Conservation (phyloP, 495 filamentous ascomycete genomes). For the Aspergillus nidulans region DNA sequence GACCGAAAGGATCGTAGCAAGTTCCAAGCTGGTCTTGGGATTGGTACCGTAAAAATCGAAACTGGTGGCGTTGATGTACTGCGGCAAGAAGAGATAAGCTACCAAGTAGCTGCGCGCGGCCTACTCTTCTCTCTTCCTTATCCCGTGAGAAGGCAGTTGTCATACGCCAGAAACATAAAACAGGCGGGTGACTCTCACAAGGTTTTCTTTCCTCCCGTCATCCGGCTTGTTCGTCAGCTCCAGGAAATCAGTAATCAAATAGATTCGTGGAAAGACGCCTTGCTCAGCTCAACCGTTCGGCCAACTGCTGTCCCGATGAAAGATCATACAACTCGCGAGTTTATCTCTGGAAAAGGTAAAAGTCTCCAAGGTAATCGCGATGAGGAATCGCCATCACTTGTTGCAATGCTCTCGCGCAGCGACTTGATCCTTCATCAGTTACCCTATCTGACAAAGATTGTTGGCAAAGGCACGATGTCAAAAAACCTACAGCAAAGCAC, state of each 20-base stretch:
- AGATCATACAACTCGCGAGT: neutral
- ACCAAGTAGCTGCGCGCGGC: slow-evolving; percentile 81
- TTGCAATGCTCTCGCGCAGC: slow-evolving; percentile 55
- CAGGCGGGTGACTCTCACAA: slow-evolving; percentile 56
- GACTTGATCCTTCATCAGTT: slow-evolving; percentile 79
- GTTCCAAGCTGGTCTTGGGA: slow-evolving; percentile 25
- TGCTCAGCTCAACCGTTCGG: slow-evolving; percentile 23
- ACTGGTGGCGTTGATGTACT: slow-evolving; percentile 64
- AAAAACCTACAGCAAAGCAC: slow-evolving; percentile 67
- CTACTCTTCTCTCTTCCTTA: slow-evolving; percentile 76
- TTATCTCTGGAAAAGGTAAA: slow-evolving; percentile 12
- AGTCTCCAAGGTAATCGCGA: slow-evolving; percentile 17
- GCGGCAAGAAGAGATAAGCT: slow-evolving; percentile 87
- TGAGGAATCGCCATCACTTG: slow-evolving; percentile 26
- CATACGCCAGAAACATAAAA: slow-evolving; percentile 26
- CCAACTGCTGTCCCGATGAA: slow-evolving; percentile 22
- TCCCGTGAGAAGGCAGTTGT: slow-evolving; percentile 66
- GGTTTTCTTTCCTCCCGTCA: slow-evolving; percentile 81
- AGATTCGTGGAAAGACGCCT: slow-evolving; percentile 56
- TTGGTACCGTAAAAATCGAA: slow-evolving; percentile 37
- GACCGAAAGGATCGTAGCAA: slow-evolving; percentile 27
- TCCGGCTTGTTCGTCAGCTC: slow-evolving; percentile 70
- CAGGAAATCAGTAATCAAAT: slow-evolving; percentile 74
- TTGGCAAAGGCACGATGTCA: slow-evolving; percentile 19
- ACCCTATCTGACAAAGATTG: slow-evolving; percentile 74